Evolutionary conservation across 73 alveolate species (phyloP), one percentile per base, ranked within the genome.

Genomic region (Stentor coeruleus): DNA sequence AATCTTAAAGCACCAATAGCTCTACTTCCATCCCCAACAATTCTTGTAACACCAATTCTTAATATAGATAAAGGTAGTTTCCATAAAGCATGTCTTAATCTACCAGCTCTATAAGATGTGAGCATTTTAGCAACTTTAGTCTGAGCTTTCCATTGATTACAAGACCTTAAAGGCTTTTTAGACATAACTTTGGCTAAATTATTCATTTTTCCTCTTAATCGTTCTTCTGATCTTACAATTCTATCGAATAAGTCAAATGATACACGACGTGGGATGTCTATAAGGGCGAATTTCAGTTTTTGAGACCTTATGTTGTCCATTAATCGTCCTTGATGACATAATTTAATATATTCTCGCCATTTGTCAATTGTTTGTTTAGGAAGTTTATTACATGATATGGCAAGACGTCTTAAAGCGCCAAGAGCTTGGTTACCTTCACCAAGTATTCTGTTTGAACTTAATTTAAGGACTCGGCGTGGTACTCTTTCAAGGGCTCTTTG

Each of bases 1-100:
- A 49, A 20, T 49, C 66, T 49, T 66, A 66, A 66, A 15, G 79
- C 79, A 33, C 79, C 79, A 28, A 31, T 15, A 11, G 37, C 79
- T 1, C n/a, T 37, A 1, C 40, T 20, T 1, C 79, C 79, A 20
- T 31, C 79, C 2, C 79, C 79, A 20, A 66, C 42, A 15, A 66
- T 33, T 66, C 79, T 66, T 26, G 33, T 14, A 28, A 66, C 11
- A 31, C 79, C 11, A 31, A 28, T 66, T 40, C 37, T 66, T 26
- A 66, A 40, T 26, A 66, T 20, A 28, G 49, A 15, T 33, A 26
- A 20, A 20, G 79, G 79, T 20, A 66, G n/a, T 1, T 26, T 31
- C 2, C 37, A 20, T 33, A 66, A 26, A 31, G 39, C 14, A 26
- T 66, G 0, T 20, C 39, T 20, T 1, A 66, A 40, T 66, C 33